These are phyloP conservation scores for Saccharomycopsis lassenensis DNA, from an alignment of 805 yeast species.

Conservation along the genomic window DNA sequence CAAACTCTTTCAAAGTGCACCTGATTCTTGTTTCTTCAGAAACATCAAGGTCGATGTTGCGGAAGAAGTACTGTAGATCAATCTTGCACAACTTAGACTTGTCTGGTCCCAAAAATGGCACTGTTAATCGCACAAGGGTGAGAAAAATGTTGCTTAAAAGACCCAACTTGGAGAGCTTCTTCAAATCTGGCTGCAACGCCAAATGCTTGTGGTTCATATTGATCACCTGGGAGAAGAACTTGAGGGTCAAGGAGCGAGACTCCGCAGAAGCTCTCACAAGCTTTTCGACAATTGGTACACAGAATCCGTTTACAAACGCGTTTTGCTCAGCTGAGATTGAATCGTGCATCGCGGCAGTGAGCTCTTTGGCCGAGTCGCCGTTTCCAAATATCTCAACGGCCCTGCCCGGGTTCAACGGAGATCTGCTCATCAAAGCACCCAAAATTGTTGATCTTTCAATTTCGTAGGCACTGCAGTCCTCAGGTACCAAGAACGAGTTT, in stretches of 20 bases:
- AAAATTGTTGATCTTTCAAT: no score
- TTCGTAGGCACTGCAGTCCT: conserved; percentile 43
- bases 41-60: conserved; percentile 43
- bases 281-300: conserved; percentile 61
- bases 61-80: conserved; percentile 56
- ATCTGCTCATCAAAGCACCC: no score
- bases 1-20: conserved; percentile 58
- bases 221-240: conserved; percentile 63
- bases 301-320: conserved; percentile 40
- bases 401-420: no score
- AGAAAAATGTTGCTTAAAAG: conserved; percentile 69
- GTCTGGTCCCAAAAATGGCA: conserved; percentile 69
- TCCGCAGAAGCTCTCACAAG: conserved; percentile 61
- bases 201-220: conserved; percentile 79
- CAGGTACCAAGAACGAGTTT: no score
- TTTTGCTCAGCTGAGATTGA: conserved; percentile 56
- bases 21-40: conserved; percentile 75
- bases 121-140: conserved; percentile 58
- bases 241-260: conserved; percentile 53
- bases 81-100: conserved; percentile 67
- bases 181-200: conserved; percentile 69
- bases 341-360: conserved; percentile 40
- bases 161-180: conserved; percentile 63
- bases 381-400: no score
- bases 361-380: no score